phyloP scores from a whole-genome alignment of 805 yeast genomes.

The Saccharomycopsis olivae region DNA sequence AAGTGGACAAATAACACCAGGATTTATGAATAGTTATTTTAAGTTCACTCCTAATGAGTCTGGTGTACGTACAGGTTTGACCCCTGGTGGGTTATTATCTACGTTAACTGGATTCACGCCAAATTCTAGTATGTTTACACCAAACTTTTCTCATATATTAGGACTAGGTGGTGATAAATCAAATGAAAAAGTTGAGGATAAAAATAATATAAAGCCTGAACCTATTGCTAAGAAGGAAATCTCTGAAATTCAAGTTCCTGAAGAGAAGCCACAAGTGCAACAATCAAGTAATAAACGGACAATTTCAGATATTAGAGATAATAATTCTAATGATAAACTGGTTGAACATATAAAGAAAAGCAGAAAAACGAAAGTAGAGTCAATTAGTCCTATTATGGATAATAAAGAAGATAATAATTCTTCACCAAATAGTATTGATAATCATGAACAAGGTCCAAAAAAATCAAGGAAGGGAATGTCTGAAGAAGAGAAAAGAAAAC shows the following conservation, averaged over 20 bases:
- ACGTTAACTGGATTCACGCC: conserved; percentile 27
- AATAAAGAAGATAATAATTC: background rate
- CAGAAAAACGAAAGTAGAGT: background rate
- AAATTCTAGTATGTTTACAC: conserved; percentile 37
- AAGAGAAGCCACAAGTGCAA: too few species aligned
- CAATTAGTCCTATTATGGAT: background rate
- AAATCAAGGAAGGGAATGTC: conserved; percentile 42
- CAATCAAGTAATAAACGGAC: background rate
- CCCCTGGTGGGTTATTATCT: conserved; percentile 48
- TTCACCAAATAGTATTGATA: background rate
- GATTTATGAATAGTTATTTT: background rate
- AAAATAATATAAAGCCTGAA: background rate
- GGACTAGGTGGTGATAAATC: background rate
- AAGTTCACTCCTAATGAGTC: conserved; percentile 46
- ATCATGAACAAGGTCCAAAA: conserved; percentile 21
- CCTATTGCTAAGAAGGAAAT: background rate
- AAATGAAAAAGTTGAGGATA: background rate
- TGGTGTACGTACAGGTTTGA: conserved; percentile 56
- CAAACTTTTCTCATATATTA: conserved; percentile 29
- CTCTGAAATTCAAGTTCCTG: too few species aligned
- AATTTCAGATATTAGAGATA: background rate
- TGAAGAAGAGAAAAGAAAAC: conserved; percentile 68
- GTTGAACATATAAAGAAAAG: background rate
- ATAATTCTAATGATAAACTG: background rate
- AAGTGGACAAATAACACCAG: background rate